phyloP scores from a whole-genome alignment of 208 protist genomes.

The Trypanosomatidae sp. region DNA sequence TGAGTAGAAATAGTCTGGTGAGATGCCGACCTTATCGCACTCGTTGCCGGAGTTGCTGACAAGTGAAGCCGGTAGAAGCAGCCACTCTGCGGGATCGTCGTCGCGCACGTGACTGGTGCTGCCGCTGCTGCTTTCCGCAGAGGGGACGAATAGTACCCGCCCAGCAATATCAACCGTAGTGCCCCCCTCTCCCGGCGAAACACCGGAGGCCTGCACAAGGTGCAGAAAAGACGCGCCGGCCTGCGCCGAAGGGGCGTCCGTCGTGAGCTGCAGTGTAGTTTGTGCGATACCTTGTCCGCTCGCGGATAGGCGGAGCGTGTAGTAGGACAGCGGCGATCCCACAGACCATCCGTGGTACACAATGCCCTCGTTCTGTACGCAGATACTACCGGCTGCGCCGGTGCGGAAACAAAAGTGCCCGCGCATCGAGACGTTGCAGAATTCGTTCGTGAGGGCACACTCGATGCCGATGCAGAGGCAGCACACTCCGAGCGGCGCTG shows the following conservation, averaged over 20 bases:
- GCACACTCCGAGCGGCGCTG: constrained; percentile 52
- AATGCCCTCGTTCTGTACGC: constrained; percentile 15
- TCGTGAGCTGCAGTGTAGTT: constrained; percentile 24
- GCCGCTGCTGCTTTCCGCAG: neutral
- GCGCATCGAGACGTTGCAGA: constrained; percentile 26
- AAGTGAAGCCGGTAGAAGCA: constrained; percentile 47
- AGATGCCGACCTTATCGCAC: constrained; percentile 71
- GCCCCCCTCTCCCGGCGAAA: neutral
- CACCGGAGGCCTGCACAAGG: constrained; percentile 11
- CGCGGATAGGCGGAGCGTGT: constrained; percentile 34
- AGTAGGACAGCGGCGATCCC: constrained; percentile 21
- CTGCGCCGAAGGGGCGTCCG: constrained; percentile 6
- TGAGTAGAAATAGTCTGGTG: constrained; percentile 45
- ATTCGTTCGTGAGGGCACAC: constrained; percentile 14
- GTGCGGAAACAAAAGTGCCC: constrained; percentile 38
- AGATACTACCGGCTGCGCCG: constrained; percentile 16
- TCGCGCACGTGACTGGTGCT: neutral
- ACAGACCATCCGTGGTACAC: constrained; percentile 48
- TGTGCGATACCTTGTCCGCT: constrained; percentile 14
- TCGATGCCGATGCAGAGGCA: constrained; percentile 43
- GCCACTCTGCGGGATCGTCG: constrained; percentile 49
- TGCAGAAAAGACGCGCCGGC: constrained; percentile 11
- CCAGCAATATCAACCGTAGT: constrained; percentile 19
- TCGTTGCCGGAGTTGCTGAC: constrained; percentile 49
- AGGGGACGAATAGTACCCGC: constrained; percentile 50